Conservation (phyloP, 1,284 basidiomycete genomes). For the Tremellales sp. region DNA sequence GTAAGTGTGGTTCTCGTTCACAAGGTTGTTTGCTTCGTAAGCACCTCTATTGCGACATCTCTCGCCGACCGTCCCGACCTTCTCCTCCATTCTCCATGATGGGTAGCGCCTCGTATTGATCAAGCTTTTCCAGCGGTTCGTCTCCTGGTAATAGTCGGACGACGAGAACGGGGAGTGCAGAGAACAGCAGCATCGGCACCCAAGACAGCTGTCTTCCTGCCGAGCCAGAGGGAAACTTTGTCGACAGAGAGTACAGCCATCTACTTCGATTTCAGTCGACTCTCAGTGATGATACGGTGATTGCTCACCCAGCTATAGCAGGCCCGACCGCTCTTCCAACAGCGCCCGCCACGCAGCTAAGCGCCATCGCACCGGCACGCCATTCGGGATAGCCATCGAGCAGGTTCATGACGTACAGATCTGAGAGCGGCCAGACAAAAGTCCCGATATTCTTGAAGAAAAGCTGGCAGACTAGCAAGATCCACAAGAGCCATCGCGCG, state of each 20-base stretch:
- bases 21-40: no score
- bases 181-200: constrained; percentile 14
- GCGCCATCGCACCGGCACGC: constrained; percentile 21
- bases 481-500: constrained; percentile 14
- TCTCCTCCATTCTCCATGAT: constrained; percentile 5
- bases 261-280: constrained; percentile 3
- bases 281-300: background rate
- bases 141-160: constrained; percentile 8
- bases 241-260: constrained; percentile 30
- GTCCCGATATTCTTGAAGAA: constrained; percentile 12
- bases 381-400: constrained; percentile 29
- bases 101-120: constrained; percentile 17
- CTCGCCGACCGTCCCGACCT: no score
- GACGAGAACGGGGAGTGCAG: constrained; percentile 12
- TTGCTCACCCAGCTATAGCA: constrained; percentile 15
- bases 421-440: constrained; percentile 26
- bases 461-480: constrained; percentile 7
- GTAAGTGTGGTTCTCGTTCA: no score
- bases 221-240: constrained; percentile 13
- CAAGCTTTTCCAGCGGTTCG: constrained; percentile 1
- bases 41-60: no score
- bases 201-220: constrained; percentile 25
- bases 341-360: constrained; percentile 21
- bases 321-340: constrained; percentile 21
- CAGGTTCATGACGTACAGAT: constrained; percentile 14